A percentile compares a stretch with the other conserved stretches of the same genome.
phyloP scores from a whole-genome alignment of 768 basidiomycete species.

The Serendipita sp. region DNA sequence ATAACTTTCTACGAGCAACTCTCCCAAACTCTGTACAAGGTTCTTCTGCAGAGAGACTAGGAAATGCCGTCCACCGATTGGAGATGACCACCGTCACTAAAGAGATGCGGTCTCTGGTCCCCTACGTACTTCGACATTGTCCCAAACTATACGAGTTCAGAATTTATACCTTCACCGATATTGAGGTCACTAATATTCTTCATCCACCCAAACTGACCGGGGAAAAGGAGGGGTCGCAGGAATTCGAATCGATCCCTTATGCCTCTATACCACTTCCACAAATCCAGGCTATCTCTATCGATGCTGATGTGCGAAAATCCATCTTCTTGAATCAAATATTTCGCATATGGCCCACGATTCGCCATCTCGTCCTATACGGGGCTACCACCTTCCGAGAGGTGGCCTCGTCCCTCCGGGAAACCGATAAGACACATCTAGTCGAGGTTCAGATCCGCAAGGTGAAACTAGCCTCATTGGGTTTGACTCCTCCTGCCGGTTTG shows the following conservation, averaged over 20 bases:
- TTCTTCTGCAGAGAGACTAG: not conserved
- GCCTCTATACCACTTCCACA: not conserved
- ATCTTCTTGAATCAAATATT: not conserved
- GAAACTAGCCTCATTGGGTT: no score
- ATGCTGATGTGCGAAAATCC: not conserved
- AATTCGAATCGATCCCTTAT: not conserved
- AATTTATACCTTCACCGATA: not conserved
- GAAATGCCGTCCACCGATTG: not conserved
- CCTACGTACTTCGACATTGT: slow-evolving; percentile 5
- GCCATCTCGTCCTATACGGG: not conserved
- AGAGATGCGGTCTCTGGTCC: not conserved
- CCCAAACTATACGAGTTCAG: not conserved
- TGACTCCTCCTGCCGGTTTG: not conserved
- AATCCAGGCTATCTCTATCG: not conserved
- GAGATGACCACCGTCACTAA: not conserved
- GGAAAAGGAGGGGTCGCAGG: not conserved
- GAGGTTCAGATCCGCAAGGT: no score
- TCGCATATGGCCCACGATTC: not conserved
- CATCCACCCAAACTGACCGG: not conserved
- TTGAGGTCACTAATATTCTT: not conserved
- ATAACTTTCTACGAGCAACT: not conserved
- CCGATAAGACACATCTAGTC: no score
- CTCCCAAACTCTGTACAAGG: not conserved
- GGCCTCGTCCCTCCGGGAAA: no score
- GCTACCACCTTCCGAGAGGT: not conserved